Evolutionary conservation across 495 filamentous ascomycete species (phyloP), one percentile per base, ranked within the genome.

Genomic region (Terfezia claveryi): DNA sequence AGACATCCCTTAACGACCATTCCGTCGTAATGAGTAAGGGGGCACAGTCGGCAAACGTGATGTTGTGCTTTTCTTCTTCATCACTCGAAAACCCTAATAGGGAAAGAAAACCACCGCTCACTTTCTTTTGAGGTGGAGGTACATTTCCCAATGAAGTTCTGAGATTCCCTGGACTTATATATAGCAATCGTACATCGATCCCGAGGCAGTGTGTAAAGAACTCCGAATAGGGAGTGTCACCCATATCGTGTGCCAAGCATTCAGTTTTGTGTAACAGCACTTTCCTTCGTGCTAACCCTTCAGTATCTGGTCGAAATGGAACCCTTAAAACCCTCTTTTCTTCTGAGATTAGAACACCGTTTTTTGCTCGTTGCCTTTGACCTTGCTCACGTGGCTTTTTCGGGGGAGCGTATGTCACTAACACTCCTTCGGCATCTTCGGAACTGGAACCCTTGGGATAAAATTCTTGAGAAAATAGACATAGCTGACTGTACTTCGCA

Each of bases 41-140:
- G 5, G 88, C 85, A 38, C 76, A 76, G 63, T 96, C 89, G 4
- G 82, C 76, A 64, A 96, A 96, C 1, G 76, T 80, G 27, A 94
- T 77, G 57, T 10, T 61, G 36, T 20, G 53, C 41, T 46, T 14
- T 46, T 46, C 41, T 20, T 20, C 4, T 20, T 46, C 8, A 4
- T 5, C 12, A 5, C 41, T 20, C 4, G 14, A 14, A 14, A 14
- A 5, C 14, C 41, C 41, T 32, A 32, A 32, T 7, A 32, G 27
- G 27, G 27, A 32, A 46, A 46, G 12, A 1, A 46, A 4, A 46
- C 41, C 41, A 14, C 41, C 8, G 36, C 3, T 27, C 17, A 12
- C 41, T 12, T 36, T 5, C 38, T 23, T 46, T 5, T 49, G 36
- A 5, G 10, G 17, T 8, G 61, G 60, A 10, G 41, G 52, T 14